phyloP scores from a whole-genome alignment of 805 yeast genomes.

The Barnettozyma siamensis region DNA sequence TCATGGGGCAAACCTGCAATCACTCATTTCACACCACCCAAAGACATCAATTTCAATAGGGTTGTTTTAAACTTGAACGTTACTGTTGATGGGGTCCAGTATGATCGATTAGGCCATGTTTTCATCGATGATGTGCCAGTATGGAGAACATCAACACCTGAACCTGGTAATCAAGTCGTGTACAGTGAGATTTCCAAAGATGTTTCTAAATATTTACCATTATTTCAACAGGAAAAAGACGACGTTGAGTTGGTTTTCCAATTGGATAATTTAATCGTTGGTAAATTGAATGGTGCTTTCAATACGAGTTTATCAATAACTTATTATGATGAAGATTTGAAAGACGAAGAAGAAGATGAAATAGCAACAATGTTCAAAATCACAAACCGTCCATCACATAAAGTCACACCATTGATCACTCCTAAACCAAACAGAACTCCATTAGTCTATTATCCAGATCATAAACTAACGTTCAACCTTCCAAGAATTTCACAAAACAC shows the following conservation, averaged over 20 bases:
- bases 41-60: constrained; percentile 38
- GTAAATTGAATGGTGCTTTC: constrained; percentile 55
- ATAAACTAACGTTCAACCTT: constrained; percentile 29
- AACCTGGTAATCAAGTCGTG: constrained; percentile 52
- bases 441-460: constrained; percentile 39
- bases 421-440: constrained; percentile 34
- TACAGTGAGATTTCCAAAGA: constrained; percentile 56
- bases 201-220: constrained; percentile 45
- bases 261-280: constrained; percentile 57
- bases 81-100: constrained; percentile 52
- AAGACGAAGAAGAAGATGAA: constrained; percentile 13
- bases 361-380: constrained; percentile 13
- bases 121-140: constrained; percentile 57
- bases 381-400: constrained; percentile 19
- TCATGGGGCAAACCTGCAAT: constrained; percentile 56
- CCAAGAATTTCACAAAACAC: constrained; percentile 49
- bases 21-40: constrained; percentile 41
- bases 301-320: constrained; percentile 44
- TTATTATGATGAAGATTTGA: constrained; percentile 37
- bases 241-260: constrained; percentile 45
- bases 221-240: constrained; percentile 37
- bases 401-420: constrained; percentile 13
- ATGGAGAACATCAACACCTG: constrained; percentile 85
- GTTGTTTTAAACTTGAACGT: constrained; percentile 50
- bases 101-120: constrained; percentile 60